Evolutionary conservation across 140 eudicot genomes (phyloP).

Genomic region (Stevia rebaudiana): DNA sequence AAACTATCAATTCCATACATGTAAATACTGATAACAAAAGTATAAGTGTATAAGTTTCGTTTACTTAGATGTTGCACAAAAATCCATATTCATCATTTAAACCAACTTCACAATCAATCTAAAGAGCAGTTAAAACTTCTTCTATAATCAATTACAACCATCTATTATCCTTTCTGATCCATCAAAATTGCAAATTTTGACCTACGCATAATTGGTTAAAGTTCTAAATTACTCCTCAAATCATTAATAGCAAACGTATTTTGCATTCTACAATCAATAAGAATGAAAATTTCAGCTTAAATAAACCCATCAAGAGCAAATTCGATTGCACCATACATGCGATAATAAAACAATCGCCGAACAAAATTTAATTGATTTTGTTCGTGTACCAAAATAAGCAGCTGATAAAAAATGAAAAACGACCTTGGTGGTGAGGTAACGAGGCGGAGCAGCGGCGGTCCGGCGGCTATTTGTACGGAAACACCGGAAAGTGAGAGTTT

Average conservation of each 20-base stretch:
- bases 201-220: constrained; percentile 1
- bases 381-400: background rate
- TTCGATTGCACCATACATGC: background rate
- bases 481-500: constrained; percentile 29
- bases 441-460: constrained; percentile 19
- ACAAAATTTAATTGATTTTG: background rate
- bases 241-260: background rate
- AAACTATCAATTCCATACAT: background rate
- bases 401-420: background rate
- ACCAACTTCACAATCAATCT: constrained; percentile 9
- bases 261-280: background rate
- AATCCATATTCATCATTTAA: background rate
- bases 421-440: constrained; percentile 25
- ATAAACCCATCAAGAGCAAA: background rate
- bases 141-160: constrained; percentile 14
- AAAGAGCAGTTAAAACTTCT: background rate
- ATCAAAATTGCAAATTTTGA: constrained; percentile 8
- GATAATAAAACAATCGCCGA: background rate
- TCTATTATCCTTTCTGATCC: background rate
- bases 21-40: background rate
- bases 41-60: background rate
- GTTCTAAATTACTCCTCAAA: background rate
- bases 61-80: background rate
- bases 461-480: constrained; percentile 22
- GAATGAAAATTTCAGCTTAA: constrained; percentile 7